Conservation (phyloP, 495 filamentous ascomycete species). For the Penicillium subrubescens region DNA sequence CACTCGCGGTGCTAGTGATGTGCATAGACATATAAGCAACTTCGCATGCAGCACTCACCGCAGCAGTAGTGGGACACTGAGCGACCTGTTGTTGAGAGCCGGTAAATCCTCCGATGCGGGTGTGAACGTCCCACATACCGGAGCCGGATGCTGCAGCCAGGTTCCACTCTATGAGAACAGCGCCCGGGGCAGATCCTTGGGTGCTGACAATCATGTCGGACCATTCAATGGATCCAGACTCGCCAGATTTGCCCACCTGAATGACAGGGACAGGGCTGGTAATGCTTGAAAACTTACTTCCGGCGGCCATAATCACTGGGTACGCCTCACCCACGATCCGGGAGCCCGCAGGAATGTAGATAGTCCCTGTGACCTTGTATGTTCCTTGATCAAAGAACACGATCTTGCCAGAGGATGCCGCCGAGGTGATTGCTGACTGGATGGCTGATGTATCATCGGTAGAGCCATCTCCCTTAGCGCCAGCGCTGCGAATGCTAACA, state of each 20-base stretch:
- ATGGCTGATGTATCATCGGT: slow-evolving; percentile 66
- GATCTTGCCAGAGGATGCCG: slow-evolving; percentile 44
- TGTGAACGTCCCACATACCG: slow-evolving; percentile 62
- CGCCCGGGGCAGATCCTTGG: slow-evolving; percentile 62
- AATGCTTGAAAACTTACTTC: slow-evolving; percentile 61
- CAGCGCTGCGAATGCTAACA: slow-evolving; percentile 56
- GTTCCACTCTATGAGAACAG: slow-evolving; percentile 77
- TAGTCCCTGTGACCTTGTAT: slow-evolving; percentile 50
- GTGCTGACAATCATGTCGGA: slow-evolving; percentile 63
- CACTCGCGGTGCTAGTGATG: slow-evolving; percentile 54
- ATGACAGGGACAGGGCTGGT: slow-evolving; percentile 66
- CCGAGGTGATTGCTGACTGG: slow-evolving; percentile 44
- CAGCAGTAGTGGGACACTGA: slow-evolving; percentile 49
- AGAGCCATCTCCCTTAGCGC: slow-evolving; percentile 68
- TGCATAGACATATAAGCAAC: slow-evolving; percentile 70
- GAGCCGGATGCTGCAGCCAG: slow-evolving; percentile 50
- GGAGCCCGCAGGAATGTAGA: slow-evolving; percentile 47
- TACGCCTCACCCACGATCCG: slow-evolving; percentile 56
- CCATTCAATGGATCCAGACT: slow-evolving; percentile 57
- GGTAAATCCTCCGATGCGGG: slow-evolving; percentile 57
- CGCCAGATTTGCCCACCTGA: slow-evolving; percentile 58
- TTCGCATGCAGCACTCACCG: slow-evolving; percentile 53
- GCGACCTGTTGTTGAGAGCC: slow-evolving; percentile 53
- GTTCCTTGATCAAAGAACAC: slow-evolving; percentile 52
- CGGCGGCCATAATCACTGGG: slow-evolving; percentile 65